These are phyloP conservation scores for Ambrosia artemisiifolia DNA, from an alignment of 129 eudicot species.

Conservation along the genomic window DNA sequence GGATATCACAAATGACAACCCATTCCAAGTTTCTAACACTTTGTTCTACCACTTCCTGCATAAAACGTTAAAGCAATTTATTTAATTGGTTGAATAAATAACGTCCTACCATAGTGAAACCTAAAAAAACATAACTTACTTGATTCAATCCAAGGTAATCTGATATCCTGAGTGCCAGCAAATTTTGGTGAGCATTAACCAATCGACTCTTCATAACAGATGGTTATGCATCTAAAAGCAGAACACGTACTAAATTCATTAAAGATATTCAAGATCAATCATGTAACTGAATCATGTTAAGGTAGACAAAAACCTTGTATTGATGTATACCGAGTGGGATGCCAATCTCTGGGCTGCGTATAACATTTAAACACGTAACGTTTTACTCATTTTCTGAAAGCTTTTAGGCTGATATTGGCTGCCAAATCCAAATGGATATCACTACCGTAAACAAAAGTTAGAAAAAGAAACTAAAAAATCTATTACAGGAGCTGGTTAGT, in stretches of 20 bases:
- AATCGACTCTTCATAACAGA: slow-evolving; percentile 88
- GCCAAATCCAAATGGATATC: slow-evolving; percentile 99
- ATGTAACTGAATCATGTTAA: slow-evolving; percentile 18
- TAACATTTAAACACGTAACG: slow-evolving; percentile 88
- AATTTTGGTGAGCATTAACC: slow-evolving; percentile 84
- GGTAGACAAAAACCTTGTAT: slow-evolving; percentile 66
- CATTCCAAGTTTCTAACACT: too few relatives aligned
- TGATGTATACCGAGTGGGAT: slow-evolving; percentile 94
- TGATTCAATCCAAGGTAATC: slow-evolving; percentile 84
- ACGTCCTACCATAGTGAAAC: not conserved
- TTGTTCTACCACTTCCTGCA: slow-evolving; percentile 96
- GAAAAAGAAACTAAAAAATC: slow-evolving; percentile 35
- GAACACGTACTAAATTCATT: not conserved
- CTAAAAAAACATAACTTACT: slow-evolving; percentile 42
- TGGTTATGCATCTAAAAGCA: slow-evolving; percentile 72
- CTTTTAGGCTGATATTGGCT: slow-evolving; percentile 93
- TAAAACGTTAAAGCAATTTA: slow-evolving; percentile 7
- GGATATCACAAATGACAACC: too few relatives aligned
- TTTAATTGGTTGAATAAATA: not conserved
- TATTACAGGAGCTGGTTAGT: slow-evolving; percentile 11
- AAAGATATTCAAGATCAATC: slow-evolving; percentile 2
- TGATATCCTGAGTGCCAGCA: slow-evolving; percentile 80
- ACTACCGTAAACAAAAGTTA: slow-evolving; percentile 67
- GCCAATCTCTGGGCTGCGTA: slow-evolving; percentile 77
- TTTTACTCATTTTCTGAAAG: slow-evolving; percentile 84